Evolutionary conservation across 352 stramenopile genomes (phyloP).

Genomic region (Phytophthora cactorum): DNA sequence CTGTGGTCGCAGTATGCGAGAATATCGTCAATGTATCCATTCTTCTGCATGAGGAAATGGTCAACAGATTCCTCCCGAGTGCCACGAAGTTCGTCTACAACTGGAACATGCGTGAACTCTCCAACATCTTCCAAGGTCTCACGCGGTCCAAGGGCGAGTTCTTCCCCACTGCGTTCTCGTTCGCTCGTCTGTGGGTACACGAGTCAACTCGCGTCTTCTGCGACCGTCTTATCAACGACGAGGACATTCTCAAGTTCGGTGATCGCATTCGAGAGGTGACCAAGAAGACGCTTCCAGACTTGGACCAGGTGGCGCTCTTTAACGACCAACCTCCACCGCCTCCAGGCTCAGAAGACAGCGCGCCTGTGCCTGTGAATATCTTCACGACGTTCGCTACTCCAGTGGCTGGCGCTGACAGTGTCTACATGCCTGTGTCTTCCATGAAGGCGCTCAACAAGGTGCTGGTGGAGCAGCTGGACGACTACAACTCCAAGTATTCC

Average conservation of each 20-base stretch:
- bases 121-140: constrained; percentile 96
- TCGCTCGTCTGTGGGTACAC: constrained; percentile 96
- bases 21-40: constrained; percentile 93
- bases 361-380: constrained; percentile 78
- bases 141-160: constrained; percentile 93
- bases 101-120: constrained; percentile 98
- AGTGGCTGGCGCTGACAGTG: constrained; percentile 64
- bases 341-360: constrained; percentile 30
- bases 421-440: constrained; percentile 75
- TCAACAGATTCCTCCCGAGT: constrained; percentile 94
- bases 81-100: constrained; percentile 99
- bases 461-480: constrained; percentile 94
- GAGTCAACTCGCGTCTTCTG: constrained; percentile 97
- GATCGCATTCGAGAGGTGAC: constrained; percentile 92
- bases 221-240: constrained; percentile 96
- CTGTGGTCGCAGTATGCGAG: constrained; percentile 72
- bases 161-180: constrained; percentile 85
- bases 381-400: constrained; percentile 95
- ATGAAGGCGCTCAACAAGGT: constrained; percentile 92
- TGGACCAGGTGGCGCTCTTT: constrained; percentile 89
- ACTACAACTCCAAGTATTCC: constrained; percentile 97
- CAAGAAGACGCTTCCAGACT: constrained; percentile 92
- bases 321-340: constrained; percentile 54
- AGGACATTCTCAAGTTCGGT: constrained; percentile 94
- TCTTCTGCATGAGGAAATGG: constrained; percentile 93